Percentiles rank a stretch among this genome's conserved stretches.
Evolutionary conservation across 2,329 filamentous ascomycete genomes (phyloP).

Genomic region (Fusarium sp.): DNA sequence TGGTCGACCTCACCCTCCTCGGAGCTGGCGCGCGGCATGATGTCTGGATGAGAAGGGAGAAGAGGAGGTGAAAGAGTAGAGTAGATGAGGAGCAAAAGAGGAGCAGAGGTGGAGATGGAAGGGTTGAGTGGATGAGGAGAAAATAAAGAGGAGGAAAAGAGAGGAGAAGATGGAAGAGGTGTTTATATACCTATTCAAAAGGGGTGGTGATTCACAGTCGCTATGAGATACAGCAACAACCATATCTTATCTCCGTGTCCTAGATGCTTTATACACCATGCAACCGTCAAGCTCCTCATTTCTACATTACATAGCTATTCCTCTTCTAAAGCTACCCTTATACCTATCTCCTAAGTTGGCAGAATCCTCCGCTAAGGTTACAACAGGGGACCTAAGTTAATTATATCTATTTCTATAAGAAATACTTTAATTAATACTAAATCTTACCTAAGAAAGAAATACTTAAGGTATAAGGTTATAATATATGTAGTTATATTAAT

Average conservation of each 20-base stretch:
- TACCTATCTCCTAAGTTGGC: neutral
- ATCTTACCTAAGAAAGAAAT: too few species aligned
- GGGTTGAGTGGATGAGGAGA: neutral
- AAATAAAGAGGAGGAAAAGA: neutral
- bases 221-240: neutral
- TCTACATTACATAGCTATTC: neutral
- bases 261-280: neutral
- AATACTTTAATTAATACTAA: too few species aligned
- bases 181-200: neutral
- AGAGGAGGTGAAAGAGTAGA: neutral
- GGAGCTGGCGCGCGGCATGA: conserved; percentile 18
- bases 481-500: too few species aligned
- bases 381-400: too few species aligned
- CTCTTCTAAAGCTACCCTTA: neutral
- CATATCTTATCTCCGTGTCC: neutral
- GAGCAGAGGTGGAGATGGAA: neutral
- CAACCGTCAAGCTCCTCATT: neutral
- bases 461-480: too few species aligned
- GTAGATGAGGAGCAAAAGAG: neutral
- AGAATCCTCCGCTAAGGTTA: too few species aligned
- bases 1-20: neutral
- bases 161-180: conserved; percentile 2
- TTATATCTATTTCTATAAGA: too few species aligned
- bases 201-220: neutral
- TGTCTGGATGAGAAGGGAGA: neutral